Base-by-base conservation (phyloP, 768 basidiomycete species). In the Candolleomyces eurysporus region DNA sequence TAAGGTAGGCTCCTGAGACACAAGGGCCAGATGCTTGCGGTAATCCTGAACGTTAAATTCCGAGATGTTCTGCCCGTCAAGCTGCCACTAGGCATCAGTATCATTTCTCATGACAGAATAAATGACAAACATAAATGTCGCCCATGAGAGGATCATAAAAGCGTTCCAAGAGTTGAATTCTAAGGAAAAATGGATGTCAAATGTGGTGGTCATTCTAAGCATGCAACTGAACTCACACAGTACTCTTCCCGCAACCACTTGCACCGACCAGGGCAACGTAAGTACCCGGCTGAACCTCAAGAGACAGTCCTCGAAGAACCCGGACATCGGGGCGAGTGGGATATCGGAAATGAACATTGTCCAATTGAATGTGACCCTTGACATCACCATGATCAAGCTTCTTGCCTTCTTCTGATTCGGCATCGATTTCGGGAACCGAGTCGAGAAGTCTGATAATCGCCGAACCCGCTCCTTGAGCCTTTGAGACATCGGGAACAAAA, bases 1-100 rank as follows among this genome's bases (percentile, higher is more conserved):
- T 9, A 95, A 74, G 0, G 87, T 90, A 30, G 89, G 89, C 65
- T 91, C 89, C 71, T 96, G 93, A 32, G 92, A 94, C 6, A 96
- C 93, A 22, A 95, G 77, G 0, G 91, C 87, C 19, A 94, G 84
- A 49, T 91, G 80, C 68, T 89, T 85, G 59, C 93, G 83, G 79
- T 93, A 95, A 52, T 88, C 87, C 62, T 88, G 83, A 40, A 92
- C 74, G 63, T 91, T 90, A 65, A 89, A 80, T 11, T 87, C 83
- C 19, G 78, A 78, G 70, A 94, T 86, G 52, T 82, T 79, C 63
- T 84, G 77, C 21, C 80, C 84, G 67, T 92, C 90, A 51, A 92
- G 77, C 69, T 90, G 42, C 32, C 32, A 22, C 9, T 17, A 91
- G 62, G 79, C 83, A 36, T 90, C 89, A 43, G 42, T 11, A 13